Conservation (phyloP, 1,284 basidiomycete species). For the Microbotryum scabiosae region DNA sequence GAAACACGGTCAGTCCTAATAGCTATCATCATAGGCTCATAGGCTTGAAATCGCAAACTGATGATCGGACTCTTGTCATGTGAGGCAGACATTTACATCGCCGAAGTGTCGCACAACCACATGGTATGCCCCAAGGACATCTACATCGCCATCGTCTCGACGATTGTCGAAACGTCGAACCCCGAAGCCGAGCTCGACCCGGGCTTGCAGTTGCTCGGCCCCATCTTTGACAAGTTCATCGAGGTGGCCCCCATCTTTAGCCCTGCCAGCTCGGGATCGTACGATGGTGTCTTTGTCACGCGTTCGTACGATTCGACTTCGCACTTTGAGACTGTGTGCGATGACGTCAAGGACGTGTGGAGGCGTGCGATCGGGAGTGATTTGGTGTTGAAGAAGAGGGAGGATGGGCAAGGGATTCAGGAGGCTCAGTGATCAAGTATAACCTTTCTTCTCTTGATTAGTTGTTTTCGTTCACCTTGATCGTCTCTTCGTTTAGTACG, state of each 20-base stretch:
- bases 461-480: no score
- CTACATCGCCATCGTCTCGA: conserved; percentile 95
- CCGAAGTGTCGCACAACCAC: conserved; percentile 91
- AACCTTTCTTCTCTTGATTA: no score
- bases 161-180: conserved; percentile 89
- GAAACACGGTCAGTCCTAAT: conserved; percentile 66
- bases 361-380: conserved; percentile 66
- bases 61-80: background rate
- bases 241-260: conserved; percentile 80
- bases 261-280: conserved; percentile 67
- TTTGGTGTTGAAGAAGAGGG: conserved; percentile 74
- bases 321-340: conserved; percentile 72
- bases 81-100: conserved; percentile 87
- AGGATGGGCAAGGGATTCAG: conserved; percentile 40
- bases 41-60: conserved; percentile 10
- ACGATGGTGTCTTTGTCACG: conserved; percentile 85
- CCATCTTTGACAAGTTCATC: conserved; percentile 96
- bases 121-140: conserved; percentile 93
- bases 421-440: conserved; percentile 14
- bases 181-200: conserved; percentile 89
- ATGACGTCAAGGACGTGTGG: conserved; percentile 91
- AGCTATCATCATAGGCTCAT: conserved; percentile 6
- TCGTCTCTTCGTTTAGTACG: no score
- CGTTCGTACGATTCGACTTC: conserved; percentile 97
- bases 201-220: conserved; percentile 83